Evolutionary conservation across 2,329 filamentous ascomycete genomes (phyloP), one percentile per base, ranked within the genome.

Genomic region (Leptographium procerum): DNA sequence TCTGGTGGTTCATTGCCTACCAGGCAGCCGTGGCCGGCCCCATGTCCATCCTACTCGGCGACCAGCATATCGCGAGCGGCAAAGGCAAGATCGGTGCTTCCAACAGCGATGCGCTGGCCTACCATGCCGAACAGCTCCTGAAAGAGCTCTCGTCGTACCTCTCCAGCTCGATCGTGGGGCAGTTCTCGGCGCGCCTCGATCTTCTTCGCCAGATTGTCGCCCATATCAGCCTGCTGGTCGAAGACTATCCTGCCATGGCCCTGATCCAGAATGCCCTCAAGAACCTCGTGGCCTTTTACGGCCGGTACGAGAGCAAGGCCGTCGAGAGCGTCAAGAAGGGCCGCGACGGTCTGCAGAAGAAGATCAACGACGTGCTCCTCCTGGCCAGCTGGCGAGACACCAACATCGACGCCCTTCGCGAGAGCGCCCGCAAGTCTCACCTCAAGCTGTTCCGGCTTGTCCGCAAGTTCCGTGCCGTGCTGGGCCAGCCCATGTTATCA

Each of bases 351-450:
- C 78, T 97, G n/a, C 92, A 97, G 69, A 96, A 91, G 71, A 85
- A 90, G 59, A 89, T 97, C 80, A 92, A 88, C 69, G 89, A 97
- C 65, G 85, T 96, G n/a, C 81, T 99, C 19, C 83, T 95, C 56
- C 76, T 99, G 65, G 91, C 91, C 9, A 96, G 91, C 70, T 99
- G 95, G 95, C 96, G 95, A 70, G 94, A 99, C 65, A 96, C 89
- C 26, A 99, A 97, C 66, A 95, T 99, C 61, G 86, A 87, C 53
- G 89, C 90, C 1, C 75, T 99, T 19, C 83, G 86, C 64, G 91
- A 96, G 67, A 97, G 92, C 70, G 91, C 94, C 1, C 86, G 87
- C 65, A 87, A 86, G 61, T 96, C 91, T 24, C 94, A 99, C 68
- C 84, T 87, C 66, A 96, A 96, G 71, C 80, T 99, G 2, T 96